Conservation (phyloP, 1,139 yeast species). For the Yarrowia galli region DNA sequence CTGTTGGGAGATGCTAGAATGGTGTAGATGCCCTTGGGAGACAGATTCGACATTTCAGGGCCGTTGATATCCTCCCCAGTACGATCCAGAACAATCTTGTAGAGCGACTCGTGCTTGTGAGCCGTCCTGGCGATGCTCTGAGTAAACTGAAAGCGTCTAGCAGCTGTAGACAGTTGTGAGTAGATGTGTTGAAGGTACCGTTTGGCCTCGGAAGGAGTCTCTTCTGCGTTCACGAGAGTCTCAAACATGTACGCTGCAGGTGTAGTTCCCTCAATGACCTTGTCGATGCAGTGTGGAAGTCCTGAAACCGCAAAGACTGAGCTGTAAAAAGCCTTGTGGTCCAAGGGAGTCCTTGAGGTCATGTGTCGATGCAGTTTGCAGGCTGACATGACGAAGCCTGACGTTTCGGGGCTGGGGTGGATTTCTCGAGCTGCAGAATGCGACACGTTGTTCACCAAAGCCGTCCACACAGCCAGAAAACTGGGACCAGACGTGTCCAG, state of each 20-base stretch:
- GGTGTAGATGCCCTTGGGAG: constrained; percentile 17
- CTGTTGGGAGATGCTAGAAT: constrained; percentile 5
- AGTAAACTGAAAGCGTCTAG: constrained; percentile 19
- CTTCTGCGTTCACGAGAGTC: constrained; percentile 12
- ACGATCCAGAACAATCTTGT: constrained; percentile 6
- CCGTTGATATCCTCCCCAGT: constrained; percentile 5
- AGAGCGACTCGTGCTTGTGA: not conserved
- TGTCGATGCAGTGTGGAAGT: constrained; percentile 7
- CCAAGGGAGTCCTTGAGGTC: constrained; percentile 13
- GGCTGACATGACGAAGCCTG: constrained; percentile 15
- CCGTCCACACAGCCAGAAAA: constrained; percentile 17
- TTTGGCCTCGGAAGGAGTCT: not conserved
- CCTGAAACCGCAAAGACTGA: constrained; percentile 7
- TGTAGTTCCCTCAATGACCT: not conserved
- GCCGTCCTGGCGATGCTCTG: constrained; percentile 7
- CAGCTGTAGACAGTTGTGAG: not conserved
- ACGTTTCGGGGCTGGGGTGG: constrained; percentile 14
- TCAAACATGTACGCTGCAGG: constrained; percentile 11
- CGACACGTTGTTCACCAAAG: constrained; percentile 4
- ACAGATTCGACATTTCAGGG: constrained; percentile 5
- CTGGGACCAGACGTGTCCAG: constrained; percentile 7
- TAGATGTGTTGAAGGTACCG: not conserved
- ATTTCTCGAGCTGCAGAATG: constrained; percentile 18
- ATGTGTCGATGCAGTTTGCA: constrained; percentile 15
- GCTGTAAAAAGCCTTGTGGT: constrained; percentile 21